Percentiles rank a stretch among this genome's conserved stretches.
Conservation (phyloP, 1,284 basidiomycete species). For the Hemileia vastatrix region DNA sequence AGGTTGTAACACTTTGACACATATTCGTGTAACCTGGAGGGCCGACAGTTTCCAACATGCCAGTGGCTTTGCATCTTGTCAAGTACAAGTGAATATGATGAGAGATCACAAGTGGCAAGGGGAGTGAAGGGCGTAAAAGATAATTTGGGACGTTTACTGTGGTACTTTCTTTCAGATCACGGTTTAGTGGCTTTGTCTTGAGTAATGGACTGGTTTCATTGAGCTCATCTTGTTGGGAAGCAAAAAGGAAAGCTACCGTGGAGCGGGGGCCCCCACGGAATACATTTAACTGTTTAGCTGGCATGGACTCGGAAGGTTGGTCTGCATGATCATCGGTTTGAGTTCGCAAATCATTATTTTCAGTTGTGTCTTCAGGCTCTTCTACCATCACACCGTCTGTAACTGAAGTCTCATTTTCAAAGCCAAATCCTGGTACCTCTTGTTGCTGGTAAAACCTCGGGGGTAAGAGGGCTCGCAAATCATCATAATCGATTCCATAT, state of each 20-base stretch:
- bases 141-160: constrained; percentile 30
- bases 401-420: constrained; percentile 13
- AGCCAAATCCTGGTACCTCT: constrained; percentile 17
- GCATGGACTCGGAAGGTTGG: not conserved
- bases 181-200: constrained; percentile 14
- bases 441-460: constrained; percentile 17
- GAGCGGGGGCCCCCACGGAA: too few species aligned
- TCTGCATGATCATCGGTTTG: not conserved
- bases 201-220: constrained; percentile 27
- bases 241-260: constrained; percentile 23
- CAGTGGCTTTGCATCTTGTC: constrained; percentile 26
- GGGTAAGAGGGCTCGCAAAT: constrained; percentile 23
- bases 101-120: constrained; percentile 36
- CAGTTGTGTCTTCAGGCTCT: not conserved
- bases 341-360: constrained; percentile 1
- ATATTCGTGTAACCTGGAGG: constrained; percentile 34
- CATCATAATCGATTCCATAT: constrained; percentile 37
- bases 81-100: constrained; percentile 37
- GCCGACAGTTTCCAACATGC: constrained; percentile 33
- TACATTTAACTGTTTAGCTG: not conserved
- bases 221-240: constrained; percentile 24
- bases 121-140: constrained; percentile 30
- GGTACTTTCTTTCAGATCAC: constrained; percentile 10
- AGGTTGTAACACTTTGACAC: constrained; percentile 13
- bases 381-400: not conserved